Conservation (phyloP, 176 grass and related monocot genomes). For the Cocos nucifera region DNA sequence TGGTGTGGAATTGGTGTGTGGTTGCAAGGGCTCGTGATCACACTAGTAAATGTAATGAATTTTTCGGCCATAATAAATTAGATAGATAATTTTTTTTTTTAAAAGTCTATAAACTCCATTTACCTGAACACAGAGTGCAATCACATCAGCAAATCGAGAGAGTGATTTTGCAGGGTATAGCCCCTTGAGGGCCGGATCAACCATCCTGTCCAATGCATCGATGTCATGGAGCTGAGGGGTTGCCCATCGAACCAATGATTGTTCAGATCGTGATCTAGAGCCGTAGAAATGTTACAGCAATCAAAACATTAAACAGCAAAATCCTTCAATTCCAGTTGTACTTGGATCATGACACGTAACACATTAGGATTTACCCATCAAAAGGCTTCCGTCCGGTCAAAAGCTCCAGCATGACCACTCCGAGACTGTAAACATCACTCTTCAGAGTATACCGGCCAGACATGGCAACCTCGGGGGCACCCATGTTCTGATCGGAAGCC, state of each 20-base stretch:
- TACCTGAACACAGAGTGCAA: slow-evolving; percentile 74
- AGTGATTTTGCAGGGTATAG: slow-evolving; percentile 71
- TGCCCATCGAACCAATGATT: slow-evolving; percentile 57
- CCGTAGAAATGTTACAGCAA: slow-evolving; percentile 23
- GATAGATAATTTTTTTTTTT: too few relatives aligned
- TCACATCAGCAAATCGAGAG: slow-evolving; percentile 60
- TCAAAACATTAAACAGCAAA: background rate
- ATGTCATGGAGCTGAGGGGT: slow-evolving; percentile 73
- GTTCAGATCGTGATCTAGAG: slow-evolving; percentile 43
- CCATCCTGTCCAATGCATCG: slow-evolving; percentile 68
- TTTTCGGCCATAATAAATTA: too few relatives aligned
- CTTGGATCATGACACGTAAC: too few relatives aligned
- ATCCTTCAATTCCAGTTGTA: too few relatives aligned
- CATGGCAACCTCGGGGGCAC: slow-evolving; percentile 81
- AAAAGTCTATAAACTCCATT: background rate
- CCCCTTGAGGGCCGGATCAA: slow-evolving; percentile 63
- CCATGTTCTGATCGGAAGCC: slow-evolving; percentile 56
- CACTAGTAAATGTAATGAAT: too few relatives aligned
- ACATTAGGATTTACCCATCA: slow-evolving; percentile 41
- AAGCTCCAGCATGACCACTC: slow-evolving; percentile 95
- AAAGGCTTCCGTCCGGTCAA: slow-evolving; percentile 82
- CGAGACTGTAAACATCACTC: slow-evolving; percentile 93
- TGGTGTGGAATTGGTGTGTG: too few relatives aligned
- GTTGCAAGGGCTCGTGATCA: too few relatives aligned
- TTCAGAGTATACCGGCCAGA: slow-evolving; percentile 78